A percentile compares a stretch with the other conserved stretches of the same genome.
Conservation (phyloP, 768 basidiomycete genomes). For the Russula ochroleuca region DNA sequence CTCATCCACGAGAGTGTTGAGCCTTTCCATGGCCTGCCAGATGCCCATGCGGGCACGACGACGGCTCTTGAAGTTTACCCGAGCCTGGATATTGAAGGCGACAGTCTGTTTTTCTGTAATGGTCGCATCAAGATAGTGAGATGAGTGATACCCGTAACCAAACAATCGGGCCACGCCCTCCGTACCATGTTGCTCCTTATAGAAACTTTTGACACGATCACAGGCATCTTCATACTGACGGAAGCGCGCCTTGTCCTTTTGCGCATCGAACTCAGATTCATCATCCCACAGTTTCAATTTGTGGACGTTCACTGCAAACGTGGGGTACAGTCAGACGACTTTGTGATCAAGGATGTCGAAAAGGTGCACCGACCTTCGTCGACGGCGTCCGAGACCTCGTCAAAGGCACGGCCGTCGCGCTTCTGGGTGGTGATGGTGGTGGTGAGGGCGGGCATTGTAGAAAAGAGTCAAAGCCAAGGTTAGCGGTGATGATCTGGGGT, state of each 20-base stretch:
- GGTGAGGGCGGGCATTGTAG: conserved; percentile 23
- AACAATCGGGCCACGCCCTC: conserved; percentile 10
- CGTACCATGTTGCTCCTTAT: conserved; percentile 73
- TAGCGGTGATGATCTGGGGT: conserved; percentile 4
- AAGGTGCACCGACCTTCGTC: conserved; percentile 41
- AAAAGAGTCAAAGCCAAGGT: background rate
- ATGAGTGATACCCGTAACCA: background rate
- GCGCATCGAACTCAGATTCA: conserved; percentile 51
- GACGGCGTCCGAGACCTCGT: conserved; percentile 45
- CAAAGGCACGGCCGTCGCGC: conserved; percentile 37
- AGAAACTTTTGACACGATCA: conserved; percentile 72
- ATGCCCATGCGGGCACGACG: conserved; percentile 70
- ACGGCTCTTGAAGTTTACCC: conserved; percentile 65
- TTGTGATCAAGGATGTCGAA: conserved; percentile 1
- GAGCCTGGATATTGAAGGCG: conserved; percentile 74
- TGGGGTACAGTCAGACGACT: conserved; percentile 6
- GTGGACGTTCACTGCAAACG: conserved; percentile 59
- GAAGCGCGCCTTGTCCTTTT: conserved; percentile 64
- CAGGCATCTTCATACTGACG: conserved; percentile 73
- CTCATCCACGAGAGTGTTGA: conserved; percentile 84
- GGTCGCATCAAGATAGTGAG: conserved; percentile 7
- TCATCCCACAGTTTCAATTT: conserved; percentile 58
- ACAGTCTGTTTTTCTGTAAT: conserved; percentile 78
- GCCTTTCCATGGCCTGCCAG: conserved; percentile 84
- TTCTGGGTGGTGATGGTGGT: background rate